Evolutionary conservation across 257 asterid species (phyloP), one percentile per base, ranked within the genome.

Genomic region (Fraxinus anomala): DNA sequence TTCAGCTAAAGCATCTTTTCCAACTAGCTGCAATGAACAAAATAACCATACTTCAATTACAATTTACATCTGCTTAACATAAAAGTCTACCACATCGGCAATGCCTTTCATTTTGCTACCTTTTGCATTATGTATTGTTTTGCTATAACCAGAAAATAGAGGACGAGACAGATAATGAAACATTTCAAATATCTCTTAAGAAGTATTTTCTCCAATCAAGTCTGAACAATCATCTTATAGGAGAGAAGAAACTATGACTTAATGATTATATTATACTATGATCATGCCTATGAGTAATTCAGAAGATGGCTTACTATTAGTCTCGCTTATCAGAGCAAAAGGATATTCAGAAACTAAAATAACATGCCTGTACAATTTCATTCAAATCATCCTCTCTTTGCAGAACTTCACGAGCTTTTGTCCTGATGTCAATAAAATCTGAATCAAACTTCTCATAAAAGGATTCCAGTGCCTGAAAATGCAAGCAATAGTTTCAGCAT

Each of bases 341-440:
- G 68, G 68, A 23, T 16, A 61, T 61, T 23, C 31, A n/a, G 16
- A 61, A 40, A 71, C 34, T 10, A 66, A 37, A 77, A 40, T 73
- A 77, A n/a, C 42, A 33, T 77, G 82, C 89, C 83, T 88, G 91
- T 67, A 88, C 91, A 76, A 88, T 88, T 63, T 86, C 91, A 77
- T 88, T 88, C 89, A 96, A 84, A 87, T 96, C 99, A 86, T 95
- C 99, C 81, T 93, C 99, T 85, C 99, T 92, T 82, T 95, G 99
- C 87, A 95, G 90, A 80, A 95, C 99, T 84, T 95, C 99, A 85
- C 99, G 99, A 54, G 99, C 99, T 88, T 89, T 93, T 74, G 99
- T 95, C 94, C 99, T 89, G 82, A 95, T 95, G 80, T 89, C 88
- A 68, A 95, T 95, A 83, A 95, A 95, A 84, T 95, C 98, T 70